Conservation (phyloP, 2,329 filamentous ascomycete genomes). For the Botryosphaeria agaves region DNA sequence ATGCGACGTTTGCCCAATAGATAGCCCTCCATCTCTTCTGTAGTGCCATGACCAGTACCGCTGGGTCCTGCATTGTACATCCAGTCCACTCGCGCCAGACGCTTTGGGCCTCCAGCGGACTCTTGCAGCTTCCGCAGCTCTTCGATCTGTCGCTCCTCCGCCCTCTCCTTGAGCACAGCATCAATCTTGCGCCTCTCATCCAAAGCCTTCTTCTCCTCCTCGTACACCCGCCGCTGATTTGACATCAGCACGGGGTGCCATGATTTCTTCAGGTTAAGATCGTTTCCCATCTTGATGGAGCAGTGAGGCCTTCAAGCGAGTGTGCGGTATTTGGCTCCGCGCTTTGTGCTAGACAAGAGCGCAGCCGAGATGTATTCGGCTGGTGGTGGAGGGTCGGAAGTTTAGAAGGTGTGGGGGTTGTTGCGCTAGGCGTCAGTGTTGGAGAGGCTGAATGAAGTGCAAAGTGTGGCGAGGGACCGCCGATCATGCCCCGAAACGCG, state of each 20-base stretch:
- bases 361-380: too few relatives aligned
- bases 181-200: slow-evolving; percentile 91
- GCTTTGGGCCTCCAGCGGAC: slow-evolving; percentile 66
- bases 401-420: too few relatives aligned
- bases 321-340: too few relatives aligned
- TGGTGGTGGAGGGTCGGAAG: too few relatives aligned
- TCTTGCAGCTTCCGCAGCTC: slow-evolving; percentile 84
- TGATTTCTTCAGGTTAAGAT: slow-evolving; percentile 82
- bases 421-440: too few relatives aligned
- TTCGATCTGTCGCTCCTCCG: slow-evolving; percentile 82
- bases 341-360: too few relatives aligned
- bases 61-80: slow-evolving; percentile 93
- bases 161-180: slow-evolving; percentile 79
- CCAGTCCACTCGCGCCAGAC: slow-evolving; percentile 80
- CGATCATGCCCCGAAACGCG: too few relatives aligned
- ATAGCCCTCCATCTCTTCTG: slow-evolving; percentile 85
- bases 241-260: slow-evolving; percentile 84
- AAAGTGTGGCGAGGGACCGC: too few relatives aligned
- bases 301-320: slow-evolving; percentile 1
- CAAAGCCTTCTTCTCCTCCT: slow-evolving; percentile 80
- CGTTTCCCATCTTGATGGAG: slow-evolving; percentile 61
- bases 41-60: slow-evolving; percentile 44
- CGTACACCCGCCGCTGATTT: slow-evolving; percentile 83
- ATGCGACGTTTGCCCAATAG: slow-evolving; percentile 83
- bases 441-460: too few relatives aligned